Evolutionary conservation across 345 rosid species (phyloP), one percentile per base, ranked within the genome.

Genomic region (Pelargonium nanum): DNA sequence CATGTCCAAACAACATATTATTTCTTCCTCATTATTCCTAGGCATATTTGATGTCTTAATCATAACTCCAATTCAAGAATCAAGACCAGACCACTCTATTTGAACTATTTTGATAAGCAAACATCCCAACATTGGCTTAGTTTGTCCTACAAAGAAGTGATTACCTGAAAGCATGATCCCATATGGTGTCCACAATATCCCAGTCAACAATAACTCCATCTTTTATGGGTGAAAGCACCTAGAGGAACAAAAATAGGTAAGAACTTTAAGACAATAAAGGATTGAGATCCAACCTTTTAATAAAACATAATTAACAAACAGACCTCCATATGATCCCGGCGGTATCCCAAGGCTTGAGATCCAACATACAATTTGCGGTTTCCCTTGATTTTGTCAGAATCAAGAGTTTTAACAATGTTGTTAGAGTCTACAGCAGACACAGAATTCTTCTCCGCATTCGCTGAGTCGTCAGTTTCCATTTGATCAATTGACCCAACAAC

Each of bases 141-240:
- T 51, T 51, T 19, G 54, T 51, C 19, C 21, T 51, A 25, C 22
- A 26, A 45, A 55, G 10, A 17, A 26, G 25, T 22, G 40, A 24
- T 74, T 75, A 88, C 97, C 78, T 80, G 64, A 90, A 83, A 72
- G 99, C 93, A 77, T 94, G 97, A 56, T 94, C 97, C 99, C 99
- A 94, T 70, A 94, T 85, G 63, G 68, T 83, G 70, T 94, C 99
- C 60, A 90, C 95, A 51, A 86, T 78, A 69, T 90, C 99, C 97
- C 99, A 94, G 55, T 90, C 97, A 28, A 77, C 90, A 60, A 94
- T 96, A 28, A 90, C 55, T 60, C 99, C 99, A 76, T 90, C 93
- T 80, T 86, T 90, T 6, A 90, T 71, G 26, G 97, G 95, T 58
- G 96, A 84, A 64, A 86, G n/a, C 16, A 94, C 78, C 99, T 90